Base-by-base conservation (phyloP, 306 rosid species). In the Quercus robur region DNA sequence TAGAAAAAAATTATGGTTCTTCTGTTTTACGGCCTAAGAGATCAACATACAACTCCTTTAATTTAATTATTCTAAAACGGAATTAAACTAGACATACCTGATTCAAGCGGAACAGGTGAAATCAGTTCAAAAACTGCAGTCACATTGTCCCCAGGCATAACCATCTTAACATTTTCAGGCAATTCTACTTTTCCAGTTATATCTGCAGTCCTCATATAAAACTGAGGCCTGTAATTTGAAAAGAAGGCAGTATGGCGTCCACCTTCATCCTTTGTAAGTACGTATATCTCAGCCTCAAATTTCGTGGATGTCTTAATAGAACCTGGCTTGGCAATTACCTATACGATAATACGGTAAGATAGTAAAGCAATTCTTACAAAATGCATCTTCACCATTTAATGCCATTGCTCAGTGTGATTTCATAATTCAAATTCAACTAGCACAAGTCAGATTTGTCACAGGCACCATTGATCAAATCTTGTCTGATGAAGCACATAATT, bases 301-400 rank as follows among this genome's bases (percentile, higher is more conserved):
- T 70, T 93, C 82, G 90, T 96, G 88, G 61, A 91, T 74, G 98
- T 81, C 86, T 96, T 96, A 57, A 91, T 55, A 80, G 89, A 75
- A 84, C 94, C 94, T 56, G 99, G 99, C 83, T 96, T 96, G 55
- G 99, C 97, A 90, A 93, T 91, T 55, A 96, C 98, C 99, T 96
- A 70, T 38, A 44, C 54, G 81, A 84, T 63, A 52, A 46, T 71
- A 70, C 49, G 5, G n/a, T 3, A 62, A 31, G 59, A 76, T 46
- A 80, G 74, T 63, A 28, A 64, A 68, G 21, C 44, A 61, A 63
- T 38, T 10, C 38, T 21, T 18, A 66, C 19, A 33, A 18, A 19
- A 68, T 18, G 35, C 17, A 19, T 35, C 28, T 18, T 61, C 33
- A 12, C 58, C 2, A 23, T 81, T 73, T n/a, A 73, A 77, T 19